Percentiles rank a stretch among this genome's conserved stretches.
phyloP scores from a whole-genome alignment of 1,284 basidiomycete species.

The Inonotus obliquus region DNA sequence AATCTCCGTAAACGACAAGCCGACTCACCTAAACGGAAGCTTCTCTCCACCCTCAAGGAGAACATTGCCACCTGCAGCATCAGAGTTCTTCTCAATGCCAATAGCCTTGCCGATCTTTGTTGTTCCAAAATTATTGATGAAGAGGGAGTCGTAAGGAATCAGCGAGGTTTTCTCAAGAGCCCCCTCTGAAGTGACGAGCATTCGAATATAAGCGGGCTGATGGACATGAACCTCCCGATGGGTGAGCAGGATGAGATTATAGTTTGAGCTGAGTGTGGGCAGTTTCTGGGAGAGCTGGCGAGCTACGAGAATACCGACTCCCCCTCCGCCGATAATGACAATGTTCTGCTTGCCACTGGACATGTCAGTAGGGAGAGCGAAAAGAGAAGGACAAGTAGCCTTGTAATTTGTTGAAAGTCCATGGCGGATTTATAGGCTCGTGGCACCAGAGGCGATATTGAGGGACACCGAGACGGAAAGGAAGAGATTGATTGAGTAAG shows the following conservation, averaged over 20 bases:
- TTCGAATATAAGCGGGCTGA: slow-evolving; percentile 31
- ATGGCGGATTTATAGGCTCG: not conserved
- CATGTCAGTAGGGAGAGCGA: not conserved
- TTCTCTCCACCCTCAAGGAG: slow-evolving; percentile 44
- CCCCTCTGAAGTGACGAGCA: slow-evolving; percentile 30
- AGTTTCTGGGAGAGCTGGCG: slow-evolving; percentile 32
- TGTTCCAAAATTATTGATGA: slow-evolving; percentile 41
- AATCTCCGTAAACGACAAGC: slow-evolving; percentile 18
- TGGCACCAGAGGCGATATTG: not conserved
- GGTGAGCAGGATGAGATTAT: slow-evolving; percentile 34
- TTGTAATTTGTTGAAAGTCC: not conserved
- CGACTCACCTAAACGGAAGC: slow-evolving; percentile 39
- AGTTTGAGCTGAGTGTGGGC: slow-evolving; percentile 23
- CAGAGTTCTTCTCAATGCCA: slow-evolving; percentile 34
- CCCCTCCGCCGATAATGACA: slow-evolving; percentile 37
- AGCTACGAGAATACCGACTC: slow-evolving; percentile 27
- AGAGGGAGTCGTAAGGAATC: slow-evolving; percentile 31
- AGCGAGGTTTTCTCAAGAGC: slow-evolving; percentile 32
- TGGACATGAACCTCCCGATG: slow-evolving; percentile 31
- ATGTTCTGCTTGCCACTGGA: slow-evolving; percentile 28
- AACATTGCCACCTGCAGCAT: slow-evolving; percentile 39
- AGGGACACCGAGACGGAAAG: not conserved
- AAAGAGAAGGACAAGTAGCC: not conserved
- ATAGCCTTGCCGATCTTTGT: slow-evolving; percentile 40
- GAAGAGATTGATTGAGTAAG: no score